Evolutionary conservation across 345 rosid species (phyloP), one percentile per base, ranked within the genome.

Genomic region (Nephelium lappaceum): DNA sequence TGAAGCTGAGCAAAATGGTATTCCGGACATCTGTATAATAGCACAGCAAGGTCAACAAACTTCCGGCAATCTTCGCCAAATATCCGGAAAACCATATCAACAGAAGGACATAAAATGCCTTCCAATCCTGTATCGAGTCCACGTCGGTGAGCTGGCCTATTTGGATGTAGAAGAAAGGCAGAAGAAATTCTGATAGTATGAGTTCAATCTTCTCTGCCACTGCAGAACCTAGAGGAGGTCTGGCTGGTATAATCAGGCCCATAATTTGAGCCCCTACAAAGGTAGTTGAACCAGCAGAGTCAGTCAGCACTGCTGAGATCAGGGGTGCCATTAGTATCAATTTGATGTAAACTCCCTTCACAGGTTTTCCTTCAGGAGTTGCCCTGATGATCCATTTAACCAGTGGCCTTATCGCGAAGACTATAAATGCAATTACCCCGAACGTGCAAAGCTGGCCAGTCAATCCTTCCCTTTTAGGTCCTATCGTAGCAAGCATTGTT

Each of bases 161-260:
- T 6, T 21, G 3, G 69, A 5, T 27, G 81, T 63, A 82, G 77
- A 60, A 19, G 16, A 84, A 47, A 10, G 84, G 87, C 69, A 83
- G 8, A 19, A 87, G 68, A 12, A 83, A 7, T 21, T 79, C 79
- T 42, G 67, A 53, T 64, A 81, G 42, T 8, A 85, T 3, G 14
- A 72, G 41, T 27, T 87, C 88, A 2, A 51, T 51, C 76, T 67
- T 85, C 27, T 83, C 84, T 0, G 67, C 67, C 10, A 87, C 5
- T 4, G 82, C 73, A 10, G 84, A 27, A 23, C 87, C 85, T 9
- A 85, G 16, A 2, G 85, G 84, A 0, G 82, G 85, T 21, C 88
- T 87, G 0, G 75, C 58, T 0, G 84, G 88, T 24, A 87, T 45
- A 5, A 76, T 42, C 0, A 83, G 5, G 0, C 90, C 87, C 16